These are phyloP conservation scores for Neurospora hispaniola DNA, from an alignment of 495 filamentous ascomycete species.

Conservation along the genomic window DNA sequence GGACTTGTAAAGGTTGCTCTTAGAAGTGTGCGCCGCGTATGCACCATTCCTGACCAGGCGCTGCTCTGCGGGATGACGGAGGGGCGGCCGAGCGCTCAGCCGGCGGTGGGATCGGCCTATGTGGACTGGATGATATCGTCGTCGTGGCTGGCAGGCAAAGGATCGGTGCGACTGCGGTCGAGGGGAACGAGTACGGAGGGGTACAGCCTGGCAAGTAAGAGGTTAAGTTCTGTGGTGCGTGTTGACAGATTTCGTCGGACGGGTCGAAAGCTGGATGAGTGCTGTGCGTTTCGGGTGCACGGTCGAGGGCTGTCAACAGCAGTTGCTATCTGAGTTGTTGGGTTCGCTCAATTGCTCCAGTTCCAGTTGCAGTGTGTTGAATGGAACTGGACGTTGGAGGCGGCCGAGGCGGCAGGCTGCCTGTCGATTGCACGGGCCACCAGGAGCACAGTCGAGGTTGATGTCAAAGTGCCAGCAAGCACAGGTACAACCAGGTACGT, in stretches of 20 bases:
- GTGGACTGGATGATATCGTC: not conserved
- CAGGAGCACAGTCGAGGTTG: not conserved
- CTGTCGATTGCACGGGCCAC: not conserved
- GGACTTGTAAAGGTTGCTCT: constrained; percentile 4
- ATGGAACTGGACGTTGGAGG: not conserved
- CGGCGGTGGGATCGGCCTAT: not conserved
- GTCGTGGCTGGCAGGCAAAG: not conserved
- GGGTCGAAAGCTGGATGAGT: not conserved
- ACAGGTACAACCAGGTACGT: not conserved
- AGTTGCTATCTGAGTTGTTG: not conserved
- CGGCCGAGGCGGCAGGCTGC: not conserved
- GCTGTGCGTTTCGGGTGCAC: not conserved
- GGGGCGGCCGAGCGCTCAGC: not conserved
- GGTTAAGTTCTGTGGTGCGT: not conserved
- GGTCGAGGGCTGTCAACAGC: not conserved
- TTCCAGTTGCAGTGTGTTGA: not conserved
- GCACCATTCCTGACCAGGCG: constrained; percentile 12
- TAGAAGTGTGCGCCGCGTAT: constrained; percentile 1
- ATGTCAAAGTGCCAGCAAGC: not conserved
- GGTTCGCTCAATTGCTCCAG: not conserved
- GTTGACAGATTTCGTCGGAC: not conserved
- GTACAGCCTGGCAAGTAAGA: not conserved
- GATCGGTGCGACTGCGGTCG: not conserved
- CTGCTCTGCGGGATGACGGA: not conserved
- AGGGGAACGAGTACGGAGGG: not conserved